Evolutionary conservation across 768 basidiomycete genomes (phyloP), one percentile per base, ranked within the genome.

Genomic region (Tremella fuciformis): DNA sequence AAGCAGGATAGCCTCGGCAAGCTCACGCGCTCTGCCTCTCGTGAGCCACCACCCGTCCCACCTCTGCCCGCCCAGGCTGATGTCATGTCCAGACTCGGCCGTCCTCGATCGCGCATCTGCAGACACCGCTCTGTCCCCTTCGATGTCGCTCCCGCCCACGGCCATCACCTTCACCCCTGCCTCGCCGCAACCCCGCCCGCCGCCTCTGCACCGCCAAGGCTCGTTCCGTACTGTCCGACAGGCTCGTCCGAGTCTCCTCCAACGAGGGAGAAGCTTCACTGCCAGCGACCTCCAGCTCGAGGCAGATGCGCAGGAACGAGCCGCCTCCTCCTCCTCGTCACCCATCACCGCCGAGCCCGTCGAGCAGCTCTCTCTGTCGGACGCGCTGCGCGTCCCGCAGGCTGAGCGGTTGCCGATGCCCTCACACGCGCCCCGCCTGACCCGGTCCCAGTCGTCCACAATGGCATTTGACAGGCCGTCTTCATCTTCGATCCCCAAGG

Each of bases 191-290:
- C 40, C 55, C 11, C 16, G 37, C 15, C 58, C 41, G 47, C 34
- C 40, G 21, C 49, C 15, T 2, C 39, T 64, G 3, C 57, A 60
- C 13, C 60, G 65, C 21, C 29, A 47, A 54, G 55, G 62, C 21
- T 64, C 64, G 9, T 56, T 53, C 49, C 56, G 66, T 16, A 39
- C 53, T 13, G 34, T 48, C 40, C 59, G 47, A 50, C 38, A 63
- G 11, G 7, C 47, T 8, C 37, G 65, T 46, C 67, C 72, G 3
- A 62, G 59, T 42, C 59, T 72, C 8, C 60, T 75, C 1, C 73
- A 75, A 53, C 57, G 73, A 47, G 71, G 71, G 22, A 26, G 64
- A 11, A 72, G 70, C 50, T 75, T 73, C 55, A 75, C 73, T 3
- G 73, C 73, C 7, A 58, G 57, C 25, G 73, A 75, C 40, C 57